Conservation (phyloP, 225 moss, liverwort and hornwort species). For the Sphagnum tenellum region DNA sequence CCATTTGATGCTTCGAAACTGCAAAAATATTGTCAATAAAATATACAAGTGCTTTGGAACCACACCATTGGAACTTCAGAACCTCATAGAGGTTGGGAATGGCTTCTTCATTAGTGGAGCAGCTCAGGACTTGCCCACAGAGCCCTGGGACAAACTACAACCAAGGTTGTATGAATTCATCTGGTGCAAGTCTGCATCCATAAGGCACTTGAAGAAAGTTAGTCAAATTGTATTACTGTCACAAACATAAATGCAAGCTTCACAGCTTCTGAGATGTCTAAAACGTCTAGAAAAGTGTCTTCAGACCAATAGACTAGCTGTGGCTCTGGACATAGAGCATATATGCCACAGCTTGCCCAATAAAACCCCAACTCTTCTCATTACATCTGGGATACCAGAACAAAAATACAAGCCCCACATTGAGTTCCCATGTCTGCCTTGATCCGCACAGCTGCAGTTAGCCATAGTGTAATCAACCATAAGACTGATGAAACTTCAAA, state of each 20-base stretch:
- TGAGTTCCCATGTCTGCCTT: slow-evolving; percentile 64
- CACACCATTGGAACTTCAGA: too few species aligned
- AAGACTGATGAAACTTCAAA: too few species aligned
- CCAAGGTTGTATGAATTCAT: slow-evolving; percentile 81
- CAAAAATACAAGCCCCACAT: slow-evolving; percentile 19
- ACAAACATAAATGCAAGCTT: too few species aligned
- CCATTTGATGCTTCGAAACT: too few species aligned
- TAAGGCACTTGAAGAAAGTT: too few species aligned
- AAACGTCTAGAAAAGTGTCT: background rate
- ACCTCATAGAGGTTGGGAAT: slow-evolving; percentile 81
- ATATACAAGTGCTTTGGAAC: too few species aligned
- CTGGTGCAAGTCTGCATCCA: slow-evolving; percentile 61
- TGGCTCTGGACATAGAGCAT: slow-evolving; percentile 87
- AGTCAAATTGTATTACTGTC: too few species aligned
- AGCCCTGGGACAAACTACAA: slow-evolving; percentile 77
- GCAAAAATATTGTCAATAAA: too few species aligned
- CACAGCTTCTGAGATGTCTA: too few species aligned
- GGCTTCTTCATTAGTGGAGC: slow-evolving; percentile 62
- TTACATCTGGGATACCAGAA: slow-evolving; percentile 6
- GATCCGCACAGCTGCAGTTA: slow-evolving; percentile 66
- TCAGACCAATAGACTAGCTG: slow-evolving; percentile 67
- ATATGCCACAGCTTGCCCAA: slow-evolving; percentile 96
- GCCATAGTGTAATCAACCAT: slow-evolving; percentile 50
- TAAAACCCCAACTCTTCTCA: slow-evolving; percentile 25
- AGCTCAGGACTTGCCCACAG: slow-evolving; percentile 76